Conservation (phyloP, 169 alveolate genomes). For the Perkinsus marinus region DNA sequence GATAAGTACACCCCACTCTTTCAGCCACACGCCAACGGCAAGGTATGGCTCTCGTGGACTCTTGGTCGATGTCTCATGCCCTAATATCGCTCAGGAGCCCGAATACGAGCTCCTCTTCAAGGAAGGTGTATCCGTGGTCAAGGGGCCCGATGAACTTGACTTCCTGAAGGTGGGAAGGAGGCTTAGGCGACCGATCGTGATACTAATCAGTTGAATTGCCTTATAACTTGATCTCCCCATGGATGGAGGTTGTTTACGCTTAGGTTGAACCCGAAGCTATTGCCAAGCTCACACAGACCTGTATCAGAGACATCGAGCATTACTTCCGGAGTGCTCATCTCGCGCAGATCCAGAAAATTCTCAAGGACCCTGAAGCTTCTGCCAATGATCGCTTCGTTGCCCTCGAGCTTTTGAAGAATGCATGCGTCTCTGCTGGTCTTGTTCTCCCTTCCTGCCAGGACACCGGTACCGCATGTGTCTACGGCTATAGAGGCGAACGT, state of each 20-base stretch:
- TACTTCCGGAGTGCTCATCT: constrained; percentile 5
- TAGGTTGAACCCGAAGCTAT: neutral
- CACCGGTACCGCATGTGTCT: constrained; percentile 69
- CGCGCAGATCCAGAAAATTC: constrained; percentile 26
- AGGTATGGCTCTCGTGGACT: neutral
- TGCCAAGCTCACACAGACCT: neutral
- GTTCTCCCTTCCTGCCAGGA: constrained; percentile 74
- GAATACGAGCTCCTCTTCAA: neutral
- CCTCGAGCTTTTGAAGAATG: constrained; percentile 54
- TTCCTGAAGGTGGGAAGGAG: neutral
- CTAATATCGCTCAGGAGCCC: neutral
- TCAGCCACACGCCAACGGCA: neutral
- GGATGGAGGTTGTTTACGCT: neutral
- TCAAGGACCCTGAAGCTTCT: constrained; percentile 50
- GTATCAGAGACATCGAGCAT: neutral
- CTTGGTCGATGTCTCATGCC: too few relatives aligned
- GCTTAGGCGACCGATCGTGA: neutral
- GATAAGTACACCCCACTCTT: neutral
- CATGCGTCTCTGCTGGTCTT: constrained; percentile 49
- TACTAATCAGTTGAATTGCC: neutral
- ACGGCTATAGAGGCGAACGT: constrained; percentile 52
- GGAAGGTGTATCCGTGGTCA: neutral
- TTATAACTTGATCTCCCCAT: too few relatives aligned
- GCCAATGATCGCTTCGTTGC: constrained; percentile 61
- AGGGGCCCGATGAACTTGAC: neutral